Conservation (phyloP, 345 rosid species). For the Viola odorata region DNA sequence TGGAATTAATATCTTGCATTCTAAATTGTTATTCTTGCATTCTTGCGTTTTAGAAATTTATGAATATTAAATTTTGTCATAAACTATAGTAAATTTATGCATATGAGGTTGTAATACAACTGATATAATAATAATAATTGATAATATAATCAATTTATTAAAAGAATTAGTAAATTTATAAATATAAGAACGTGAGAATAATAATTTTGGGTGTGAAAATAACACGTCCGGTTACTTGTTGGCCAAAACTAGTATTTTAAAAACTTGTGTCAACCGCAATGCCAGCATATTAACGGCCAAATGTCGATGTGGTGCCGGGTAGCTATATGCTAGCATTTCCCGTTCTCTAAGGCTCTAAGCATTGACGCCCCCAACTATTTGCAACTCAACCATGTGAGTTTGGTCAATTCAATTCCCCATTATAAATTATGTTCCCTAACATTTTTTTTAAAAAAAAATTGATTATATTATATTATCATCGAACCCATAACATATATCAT, state of each 20-base stretch:
- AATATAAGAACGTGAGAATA: too few relatives aligned
- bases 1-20: too few relatives aligned
- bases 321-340: neutral
- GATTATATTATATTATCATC: neutral
- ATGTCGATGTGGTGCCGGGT: conserved; percentile 15
- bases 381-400: conserved; percentile 9
- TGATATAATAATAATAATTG: too few relatives aligned
- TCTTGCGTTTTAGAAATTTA: too few relatives aligned
- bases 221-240: too few relatives aligned
- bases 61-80: too few relatives aligned
- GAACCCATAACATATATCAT: neutral
- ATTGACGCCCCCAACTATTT: conserved; percentile 12
- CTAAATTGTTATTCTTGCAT: too few relatives aligned
- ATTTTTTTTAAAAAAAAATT: neutral
- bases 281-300: conserved; percentile 19
- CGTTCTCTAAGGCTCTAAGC: conserved; percentile 5
- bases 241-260: neutral
- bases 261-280: neutral
- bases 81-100: too few relatives aligned
- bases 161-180: too few relatives aligned
- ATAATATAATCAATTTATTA: too few relatives aligned
- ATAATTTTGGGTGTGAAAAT: too few relatives aligned
- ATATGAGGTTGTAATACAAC: too few relatives aligned
- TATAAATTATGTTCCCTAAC: neutral
- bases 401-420: neutral